phyloP scores from a whole-genome alignment of 192 early-diverging fungal species.

The Powellomyces hirtus region DNA sequence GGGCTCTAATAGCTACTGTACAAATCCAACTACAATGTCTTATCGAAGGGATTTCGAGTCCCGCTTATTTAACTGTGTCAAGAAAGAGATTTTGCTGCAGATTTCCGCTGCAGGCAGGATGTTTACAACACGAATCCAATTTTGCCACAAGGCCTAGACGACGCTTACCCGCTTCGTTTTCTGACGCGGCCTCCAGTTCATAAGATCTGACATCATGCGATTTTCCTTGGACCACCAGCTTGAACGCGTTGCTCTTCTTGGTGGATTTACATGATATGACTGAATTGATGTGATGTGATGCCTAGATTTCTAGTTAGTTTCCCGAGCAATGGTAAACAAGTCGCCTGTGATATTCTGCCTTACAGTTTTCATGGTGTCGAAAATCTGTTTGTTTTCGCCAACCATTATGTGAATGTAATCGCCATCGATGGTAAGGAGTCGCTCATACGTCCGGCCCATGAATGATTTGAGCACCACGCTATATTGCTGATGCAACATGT shows the following conservation, averaged over 20 bases:
- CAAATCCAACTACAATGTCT: background rate
- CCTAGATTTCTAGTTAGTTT: too few relatives aligned
- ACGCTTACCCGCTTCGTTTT: constrained; percentile 39
- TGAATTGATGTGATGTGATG: constrained; percentile 40
- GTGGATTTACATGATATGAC: constrained; percentile 41
- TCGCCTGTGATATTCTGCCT: constrained; percentile 5
- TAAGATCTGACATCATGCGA: constrained; percentile 24
- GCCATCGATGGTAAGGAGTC: constrained; percentile 90
- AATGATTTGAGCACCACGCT: constrained; percentile 78
- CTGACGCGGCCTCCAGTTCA: constrained; percentile 43
- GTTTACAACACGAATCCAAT: background rate
- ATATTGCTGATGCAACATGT: too few relatives aligned
- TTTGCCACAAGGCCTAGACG: too few relatives aligned
- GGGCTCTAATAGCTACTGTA: too few relatives aligned
- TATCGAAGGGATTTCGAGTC: constrained; percentile 11
- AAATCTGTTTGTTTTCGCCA: constrained; percentile 71
- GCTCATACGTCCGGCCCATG: constrained; percentile 76
- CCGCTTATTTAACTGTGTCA: constrained; percentile 38
- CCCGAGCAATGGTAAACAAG: background rate
- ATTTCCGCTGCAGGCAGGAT: constrained; percentile 35
- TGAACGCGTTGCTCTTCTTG: constrained; percentile 36
- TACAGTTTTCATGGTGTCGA: constrained; percentile 81
- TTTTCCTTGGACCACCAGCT: constrained; percentile 33
- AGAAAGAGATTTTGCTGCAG: constrained; percentile 35
- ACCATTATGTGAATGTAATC: constrained; percentile 90